A percentile compares a stretch with the other conserved stretches of the same genome.
These are phyloP conservation scores for Rhodotorula sp. DNA, from an alignment of 1,284 basidiomycete species.

Conservation along the genomic window DNA sequence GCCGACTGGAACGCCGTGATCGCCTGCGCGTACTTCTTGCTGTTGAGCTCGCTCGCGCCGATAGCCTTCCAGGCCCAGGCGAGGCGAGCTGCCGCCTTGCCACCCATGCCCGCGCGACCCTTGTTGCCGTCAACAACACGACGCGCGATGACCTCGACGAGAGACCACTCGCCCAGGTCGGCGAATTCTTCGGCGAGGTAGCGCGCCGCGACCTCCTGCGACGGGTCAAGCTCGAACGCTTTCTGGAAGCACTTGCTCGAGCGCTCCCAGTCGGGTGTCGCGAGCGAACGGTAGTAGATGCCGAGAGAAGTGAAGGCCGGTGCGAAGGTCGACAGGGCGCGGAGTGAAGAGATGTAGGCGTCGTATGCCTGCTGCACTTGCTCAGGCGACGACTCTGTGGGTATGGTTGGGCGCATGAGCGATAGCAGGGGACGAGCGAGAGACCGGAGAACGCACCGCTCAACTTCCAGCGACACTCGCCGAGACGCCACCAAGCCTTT, in stretches of 20 bases:
- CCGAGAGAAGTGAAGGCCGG: slow-evolving; percentile 93
- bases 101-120: slow-evolving; percentile 39
- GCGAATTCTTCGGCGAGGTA: slow-evolving; percentile 86
- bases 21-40: slow-evolving; percentile 71
- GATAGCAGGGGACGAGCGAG: background rate
- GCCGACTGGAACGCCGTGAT: slow-evolving; percentile 87
- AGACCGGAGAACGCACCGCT: slow-evolving; percentile 57
- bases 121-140: slow-evolving; percentile 77
- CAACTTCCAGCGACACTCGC: slow-evolving; percentile 73
- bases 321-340: slow-evolving; percentile 74
- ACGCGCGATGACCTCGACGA: slow-evolving; percentile 88
- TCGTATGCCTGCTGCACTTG: slow-evolving; percentile 66
- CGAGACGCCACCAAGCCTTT: slow-evolving; percentile 79
- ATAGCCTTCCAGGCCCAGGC: slow-evolving; percentile 99
- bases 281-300: slow-evolving; percentile 74
- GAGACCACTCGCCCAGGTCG: slow-evolving; percentile 90
- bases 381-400: slow-evolving; percentile 1
- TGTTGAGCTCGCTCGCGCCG: slow-evolving; percentile 84
- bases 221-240: slow-evolving; percentile 92
- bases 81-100: slow-evolving; percentile 66
- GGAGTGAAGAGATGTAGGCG: slow-evolving; percentile 79
- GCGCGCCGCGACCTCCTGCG: slow-evolving; percentile 80
- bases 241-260: slow-evolving; percentile 98
- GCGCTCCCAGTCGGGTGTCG: slow-evolving; percentile 76
- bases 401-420: background rate